A percentile compares a stretch with the other conserved stretches of the same genome.
These are phyloP conservation scores for Globisporangium barbulae DNA, from an alignment of 352 stramenopile genomes.

Conservation along the genomic window DNA sequence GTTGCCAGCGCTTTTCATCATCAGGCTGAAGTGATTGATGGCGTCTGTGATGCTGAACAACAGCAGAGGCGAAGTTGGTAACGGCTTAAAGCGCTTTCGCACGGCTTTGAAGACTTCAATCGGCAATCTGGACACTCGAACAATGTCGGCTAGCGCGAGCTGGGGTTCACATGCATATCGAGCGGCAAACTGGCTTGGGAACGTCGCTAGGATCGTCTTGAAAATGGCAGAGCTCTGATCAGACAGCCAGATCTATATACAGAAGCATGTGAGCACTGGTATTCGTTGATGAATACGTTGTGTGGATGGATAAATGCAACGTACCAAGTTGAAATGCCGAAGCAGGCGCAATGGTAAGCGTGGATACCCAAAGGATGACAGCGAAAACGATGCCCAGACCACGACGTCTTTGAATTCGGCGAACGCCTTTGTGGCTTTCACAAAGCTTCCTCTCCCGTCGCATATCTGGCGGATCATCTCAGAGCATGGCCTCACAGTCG, in stretches of 20 bases:
- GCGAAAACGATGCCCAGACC: slow-evolving; percentile 45
- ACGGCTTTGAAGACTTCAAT: slow-evolving; percentile 34
- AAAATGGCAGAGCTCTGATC: slow-evolving; percentile 42
- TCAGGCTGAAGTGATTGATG: slow-evolving; percentile 36
- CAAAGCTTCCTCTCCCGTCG: slow-evolving; percentile 51
- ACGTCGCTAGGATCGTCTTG: slow-evolving; percentile 34
- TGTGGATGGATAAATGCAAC: neutral
- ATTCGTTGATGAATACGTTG: neutral
- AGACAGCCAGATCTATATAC: slow-evolving; percentile 36
- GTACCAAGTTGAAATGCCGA: slow-evolving; percentile 64
- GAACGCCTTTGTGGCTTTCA: slow-evolving; percentile 49
- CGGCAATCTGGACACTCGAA: slow-evolving; percentile 35
- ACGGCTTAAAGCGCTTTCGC: slow-evolving; percentile 27
- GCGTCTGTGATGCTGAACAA: slow-evolving; percentile 44
- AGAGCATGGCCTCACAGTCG: slow-evolving; percentile 22
- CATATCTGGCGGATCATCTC: slow-evolving; percentile 65
- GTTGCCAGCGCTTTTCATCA: slow-evolving; percentile 42
- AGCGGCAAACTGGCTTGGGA: slow-evolving; percentile 32
- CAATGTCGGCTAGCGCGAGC: slow-evolving; percentile 14
- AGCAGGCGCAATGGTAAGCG: slow-evolving; percentile 40
- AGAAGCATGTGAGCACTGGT: neutral
- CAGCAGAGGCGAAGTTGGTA: slow-evolving; percentile 29
- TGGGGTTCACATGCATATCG: slow-evolving; percentile 16
- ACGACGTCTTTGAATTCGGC: slow-evolving; percentile 52
- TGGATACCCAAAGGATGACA: slow-evolving; percentile 40